Percentiles rank a stretch among this genome's conserved stretches.
Conservation (phyloP, 2,329 filamentous ascomycete genomes). For the Cladophialophora bantiana region DNA sequence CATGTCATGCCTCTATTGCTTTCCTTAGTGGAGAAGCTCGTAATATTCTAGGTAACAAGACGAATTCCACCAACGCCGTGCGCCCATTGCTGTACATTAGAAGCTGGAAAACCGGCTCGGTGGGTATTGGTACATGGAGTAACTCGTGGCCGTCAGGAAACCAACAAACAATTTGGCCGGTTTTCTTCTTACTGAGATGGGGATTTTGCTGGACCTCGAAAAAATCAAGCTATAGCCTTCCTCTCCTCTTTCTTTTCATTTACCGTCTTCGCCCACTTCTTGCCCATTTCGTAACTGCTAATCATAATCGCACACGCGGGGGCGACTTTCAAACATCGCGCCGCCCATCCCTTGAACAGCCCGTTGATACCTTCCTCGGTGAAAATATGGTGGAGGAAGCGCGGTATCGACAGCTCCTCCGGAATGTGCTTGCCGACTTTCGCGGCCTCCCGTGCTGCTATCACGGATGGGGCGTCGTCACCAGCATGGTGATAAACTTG, state of each 20-base stretch:
- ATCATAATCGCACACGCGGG: constrained; percentile 99
- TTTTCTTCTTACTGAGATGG: background rate
- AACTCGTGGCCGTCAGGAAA: background rate
- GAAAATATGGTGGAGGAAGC: constrained; percentile 90
- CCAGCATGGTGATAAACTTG: constrained; percentile 75
- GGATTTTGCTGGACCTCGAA: background rate
- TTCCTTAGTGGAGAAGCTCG: background rate
- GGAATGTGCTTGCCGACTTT: constrained; percentile 54
- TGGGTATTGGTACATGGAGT: constrained; percentile 1
- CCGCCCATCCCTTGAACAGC: constrained; percentile 90
- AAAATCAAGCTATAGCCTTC: constrained; percentile 15
- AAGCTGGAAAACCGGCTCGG: background rate
- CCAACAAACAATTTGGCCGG: background rate
- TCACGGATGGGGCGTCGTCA: constrained; percentile 45
- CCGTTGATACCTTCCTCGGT: constrained; percentile 80
- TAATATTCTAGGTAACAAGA: background rate
- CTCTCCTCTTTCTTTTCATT: constrained; percentile 65
- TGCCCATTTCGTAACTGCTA: constrained; percentile 94
- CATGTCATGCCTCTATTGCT: background rate
- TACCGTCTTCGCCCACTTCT: constrained; percentile 79
- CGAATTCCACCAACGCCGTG: background rate
- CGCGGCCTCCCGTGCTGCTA: constrained; percentile 30
- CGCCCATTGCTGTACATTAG: background rate
- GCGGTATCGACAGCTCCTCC: constrained; percentile 78
- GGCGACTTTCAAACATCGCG: constrained; percentile 90